Percentiles rank a stretch among this genome's conserved stretches.
Conservation (phyloP, 2,329 filamentous ascomycete genomes). For the Fusarium tanahbumbuense region DNA sequence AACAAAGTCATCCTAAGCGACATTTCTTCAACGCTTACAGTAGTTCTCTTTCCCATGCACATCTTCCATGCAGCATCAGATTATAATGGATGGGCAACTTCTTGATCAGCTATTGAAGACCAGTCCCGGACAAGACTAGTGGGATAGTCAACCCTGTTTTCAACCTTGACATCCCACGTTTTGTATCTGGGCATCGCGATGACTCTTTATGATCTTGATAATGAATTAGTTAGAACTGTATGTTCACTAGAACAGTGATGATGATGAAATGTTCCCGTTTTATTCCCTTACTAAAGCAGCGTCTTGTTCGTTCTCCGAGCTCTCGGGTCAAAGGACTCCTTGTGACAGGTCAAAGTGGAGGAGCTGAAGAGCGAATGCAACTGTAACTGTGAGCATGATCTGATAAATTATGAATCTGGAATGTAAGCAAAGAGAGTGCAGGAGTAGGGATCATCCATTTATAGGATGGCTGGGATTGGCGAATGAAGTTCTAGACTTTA, state of each 20-base stretch:
- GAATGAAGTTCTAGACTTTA: background rate
- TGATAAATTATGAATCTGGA: conserved; percentile 8
- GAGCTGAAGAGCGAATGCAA: background rate
- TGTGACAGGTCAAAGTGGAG: conserved; percentile 13
- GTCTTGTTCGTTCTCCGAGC: background rate
- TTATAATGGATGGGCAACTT: conserved; percentile 13
- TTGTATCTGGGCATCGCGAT: background rate
- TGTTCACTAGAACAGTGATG: background rate
- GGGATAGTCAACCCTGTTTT: conserved; percentile 8
- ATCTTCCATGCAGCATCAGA: conserved; percentile 4
- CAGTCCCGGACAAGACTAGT: conserved; percentile 22
- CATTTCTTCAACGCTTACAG: conserved; percentile 8
- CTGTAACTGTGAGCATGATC: conserved; percentile 5
- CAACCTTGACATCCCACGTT: conserved; percentile 4
- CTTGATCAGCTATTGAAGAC: conserved; percentile 24
- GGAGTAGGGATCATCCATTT: background rate
- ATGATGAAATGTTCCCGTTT: background rate
- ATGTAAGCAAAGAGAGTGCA: background rate
- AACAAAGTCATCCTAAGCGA: conserved; percentile 7
- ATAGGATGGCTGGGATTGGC: background rate
- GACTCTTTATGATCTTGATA: background rate
- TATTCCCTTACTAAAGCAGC: conserved; percentile 3
- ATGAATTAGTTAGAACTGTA: background rate
- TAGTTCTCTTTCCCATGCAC: conserved; percentile 8
- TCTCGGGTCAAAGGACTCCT: conserved; percentile 4